Conservation (phyloP, 345 rosid species). For the Toxicodendron radicans region DNA sequence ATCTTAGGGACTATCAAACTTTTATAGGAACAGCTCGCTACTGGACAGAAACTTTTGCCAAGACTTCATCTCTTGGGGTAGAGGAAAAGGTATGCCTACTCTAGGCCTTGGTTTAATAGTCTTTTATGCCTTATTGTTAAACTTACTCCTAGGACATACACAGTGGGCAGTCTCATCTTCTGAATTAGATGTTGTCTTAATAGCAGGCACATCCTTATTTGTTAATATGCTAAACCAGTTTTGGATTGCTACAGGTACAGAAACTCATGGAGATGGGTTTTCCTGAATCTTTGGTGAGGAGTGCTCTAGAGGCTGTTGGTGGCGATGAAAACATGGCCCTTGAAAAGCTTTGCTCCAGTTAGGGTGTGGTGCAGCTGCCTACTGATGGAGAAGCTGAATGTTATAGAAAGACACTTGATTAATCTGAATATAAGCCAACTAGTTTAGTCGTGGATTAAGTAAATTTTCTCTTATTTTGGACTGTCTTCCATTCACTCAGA, state of each 20-base stretch:
- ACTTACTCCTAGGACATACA: neutral
- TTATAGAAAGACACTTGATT: constrained; percentile 1
- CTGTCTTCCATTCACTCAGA: neutral
- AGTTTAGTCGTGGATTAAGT: neutral
- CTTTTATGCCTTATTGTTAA: neutral
- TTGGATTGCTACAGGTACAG: constrained; percentile 55
- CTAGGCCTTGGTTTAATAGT: neutral
- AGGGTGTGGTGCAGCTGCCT: constrained; percentile 20
- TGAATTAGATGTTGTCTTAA: no score
- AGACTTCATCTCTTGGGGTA: constrained; percentile 65
- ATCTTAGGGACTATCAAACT: constrained; percentile 81
- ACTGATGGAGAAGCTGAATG: neutral
- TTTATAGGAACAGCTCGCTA: constrained; percentile 90
- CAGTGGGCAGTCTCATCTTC: no score
- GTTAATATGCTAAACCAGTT: constrained; percentile 10
- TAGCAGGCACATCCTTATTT: neutral
- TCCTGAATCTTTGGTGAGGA: constrained; percentile 73
- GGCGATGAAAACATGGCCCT: constrained; percentile 98
- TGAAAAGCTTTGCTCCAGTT: constrained; percentile 83
- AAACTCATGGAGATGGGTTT: constrained; percentile 97
- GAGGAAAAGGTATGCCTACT: constrained; percentile 76
- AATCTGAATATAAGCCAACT: constrained; percentile 12
- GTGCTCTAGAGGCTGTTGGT: constrained; percentile 70
- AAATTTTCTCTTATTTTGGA: neutral
- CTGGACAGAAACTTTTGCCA: constrained; percentile 97